Base-by-base conservation (phyloP, 164 flowering plant species). In the Malania oleifera region DNA sequence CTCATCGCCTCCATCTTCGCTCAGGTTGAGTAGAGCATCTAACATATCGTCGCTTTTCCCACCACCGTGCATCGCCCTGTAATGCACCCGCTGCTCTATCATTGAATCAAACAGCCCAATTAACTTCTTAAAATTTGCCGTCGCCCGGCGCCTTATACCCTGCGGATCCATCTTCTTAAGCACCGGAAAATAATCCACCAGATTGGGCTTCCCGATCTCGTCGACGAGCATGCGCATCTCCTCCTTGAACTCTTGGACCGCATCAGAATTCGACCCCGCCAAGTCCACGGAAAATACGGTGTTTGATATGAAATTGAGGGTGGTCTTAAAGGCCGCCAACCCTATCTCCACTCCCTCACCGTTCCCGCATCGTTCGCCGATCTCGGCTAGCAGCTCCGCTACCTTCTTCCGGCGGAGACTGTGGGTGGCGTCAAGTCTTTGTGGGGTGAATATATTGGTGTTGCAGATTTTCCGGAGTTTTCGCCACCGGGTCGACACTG, bases 261-360 rank as follows among this genome's bases (percentile, higher is more conserved):
- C n/a, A 1, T 23, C 69, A 1, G 70, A 57, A 5, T 12, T 46
- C 18, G 13, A 38, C 23, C 59, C 26, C 2, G 39, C 67, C 61
- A 68, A 29, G 22, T 72, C 69, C 3, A 49, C 15, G 1, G 76
- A 73, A 46, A 73, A 69, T 23, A 68, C 45, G 17, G 65, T 53
- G 57, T 62, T 65, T 1, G 70, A 73, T 15, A 73, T 6, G 29
- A 65, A 34, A 50, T 69, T 73, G 2, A 73, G 56, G 28, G 48
- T 25, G 2, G 67, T 58, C 4, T 12, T 25, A 28, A 73, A 71
- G 1, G 59, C 66, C 10, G 39, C 54, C 22, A 35, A 12, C 19
- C 67, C 67, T 1, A 68, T 56, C 8, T 64, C 43, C 0, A 71
- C 60, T 2, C 53, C 39, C 12, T 13, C 25, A 13, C 60, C 63